These are phyloP conservation scores for Acephala macrosclerotiorum DNA, from an alignment of 2,329 filamentous ascomycete genomes.

Conservation along the genomic window DNA sequence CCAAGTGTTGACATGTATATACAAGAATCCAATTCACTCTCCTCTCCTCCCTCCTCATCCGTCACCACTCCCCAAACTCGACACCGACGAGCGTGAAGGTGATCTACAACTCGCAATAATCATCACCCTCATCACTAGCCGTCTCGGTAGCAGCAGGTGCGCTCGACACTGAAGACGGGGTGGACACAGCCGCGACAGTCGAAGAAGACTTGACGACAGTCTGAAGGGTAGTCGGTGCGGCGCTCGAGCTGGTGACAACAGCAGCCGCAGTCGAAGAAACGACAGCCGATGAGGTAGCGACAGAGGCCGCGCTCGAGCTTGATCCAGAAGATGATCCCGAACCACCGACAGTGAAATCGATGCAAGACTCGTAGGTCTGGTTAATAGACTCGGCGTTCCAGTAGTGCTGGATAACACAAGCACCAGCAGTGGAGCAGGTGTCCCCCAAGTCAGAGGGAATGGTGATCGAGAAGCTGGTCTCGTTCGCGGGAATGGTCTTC, in stretches of 20 bases:
- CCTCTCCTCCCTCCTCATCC: background rate
- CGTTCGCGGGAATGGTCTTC: conserved; percentile 50
- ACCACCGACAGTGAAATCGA: conserved; percentile 53
- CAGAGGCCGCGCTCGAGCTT: conserved; percentile 9
- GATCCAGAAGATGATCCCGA: conserved; percentile 13
- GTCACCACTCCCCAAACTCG: background rate
- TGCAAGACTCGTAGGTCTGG: conserved; percentile 64
- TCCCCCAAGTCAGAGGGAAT: conserved; percentile 57
- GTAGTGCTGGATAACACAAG: conserved; percentile 58
- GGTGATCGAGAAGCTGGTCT: conserved; percentile 59
- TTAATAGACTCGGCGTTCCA: conserved; percentile 57
- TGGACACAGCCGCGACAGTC: background rate
- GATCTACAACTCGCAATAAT: background rate
- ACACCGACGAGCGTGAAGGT: background rate
- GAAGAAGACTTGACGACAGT: conserved; percentile 5
- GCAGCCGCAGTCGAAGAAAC: conserved; percentile 1
- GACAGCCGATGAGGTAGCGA: background rate
- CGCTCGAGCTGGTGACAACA: background rate
- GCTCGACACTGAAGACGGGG: background rate
- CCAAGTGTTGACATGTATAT: conserved; percentile 11
- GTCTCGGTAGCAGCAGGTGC: background rate
- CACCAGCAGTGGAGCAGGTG: conserved; percentile 38
- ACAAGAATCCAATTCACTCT: conserved; percentile 11
- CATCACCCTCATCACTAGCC: conserved; percentile 5
- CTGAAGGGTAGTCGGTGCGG: conserved; percentile 4